phyloP scores from a whole-genome alignment of 2,329 filamentous ascomycete species.

The Penicillium glabrum region DNA sequence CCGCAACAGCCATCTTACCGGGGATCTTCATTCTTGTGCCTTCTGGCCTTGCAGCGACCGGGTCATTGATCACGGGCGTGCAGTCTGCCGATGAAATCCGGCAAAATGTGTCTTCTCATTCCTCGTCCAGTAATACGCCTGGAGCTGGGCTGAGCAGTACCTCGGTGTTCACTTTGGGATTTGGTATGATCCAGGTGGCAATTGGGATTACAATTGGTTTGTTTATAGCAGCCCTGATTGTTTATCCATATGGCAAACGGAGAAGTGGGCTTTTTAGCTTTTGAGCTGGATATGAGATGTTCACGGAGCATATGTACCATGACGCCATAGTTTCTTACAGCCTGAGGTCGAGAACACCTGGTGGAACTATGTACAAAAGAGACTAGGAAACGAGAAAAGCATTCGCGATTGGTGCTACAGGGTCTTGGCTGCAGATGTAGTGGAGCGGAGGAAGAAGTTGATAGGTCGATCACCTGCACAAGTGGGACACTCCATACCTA shows the following conservation, averaged over 20 bases:
- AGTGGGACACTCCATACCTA: background rate
- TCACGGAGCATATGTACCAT: no score
- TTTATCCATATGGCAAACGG: constrained; percentile 43
- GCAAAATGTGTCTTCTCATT: constrained; percentile 20
- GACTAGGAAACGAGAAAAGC: background rate
- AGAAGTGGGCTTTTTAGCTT: constrained; percentile 45
- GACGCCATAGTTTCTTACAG: no score
- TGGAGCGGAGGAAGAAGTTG: background rate
- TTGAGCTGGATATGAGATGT: background rate
- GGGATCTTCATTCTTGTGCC: constrained; percentile 74
- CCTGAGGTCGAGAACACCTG: background rate
- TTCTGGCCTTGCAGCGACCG: constrained; percentile 57
- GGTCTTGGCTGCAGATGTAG: background rate
- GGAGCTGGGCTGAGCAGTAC: constrained; percentile 18
- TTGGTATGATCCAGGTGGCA: constrained; percentile 44
- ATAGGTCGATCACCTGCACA: background rate
- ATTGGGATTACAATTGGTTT: constrained; percentile 45
- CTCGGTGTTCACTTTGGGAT: constrained; percentile 36
- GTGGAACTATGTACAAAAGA: background rate
- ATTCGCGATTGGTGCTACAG: background rate
- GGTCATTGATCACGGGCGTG: constrained; percentile 57
- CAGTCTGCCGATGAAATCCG: constrained; percentile 56
- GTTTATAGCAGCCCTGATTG: constrained; percentile 41
- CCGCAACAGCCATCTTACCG: constrained; percentile 79
- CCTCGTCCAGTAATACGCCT: constrained; percentile 5